A percentile compares a stretch with the other conserved stretches of the same genome.
Conservation (phyloP, 1,139 yeast genomes). For the Entelexis paramagnoliae region DNA sequence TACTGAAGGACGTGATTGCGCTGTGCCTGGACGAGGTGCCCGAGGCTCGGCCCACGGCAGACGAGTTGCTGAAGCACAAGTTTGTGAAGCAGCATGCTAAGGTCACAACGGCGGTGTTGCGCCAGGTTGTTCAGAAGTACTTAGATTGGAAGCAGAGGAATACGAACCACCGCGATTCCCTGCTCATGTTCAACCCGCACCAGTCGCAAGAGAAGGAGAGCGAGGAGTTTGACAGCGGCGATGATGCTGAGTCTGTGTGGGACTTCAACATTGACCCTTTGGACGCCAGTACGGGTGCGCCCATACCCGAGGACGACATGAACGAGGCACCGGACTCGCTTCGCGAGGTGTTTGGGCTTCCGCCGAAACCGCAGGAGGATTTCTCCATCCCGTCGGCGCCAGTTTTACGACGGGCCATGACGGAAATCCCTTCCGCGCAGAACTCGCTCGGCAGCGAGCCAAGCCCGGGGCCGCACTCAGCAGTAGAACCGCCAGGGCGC, state of each 20-base stretch:
- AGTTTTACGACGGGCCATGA: conserved; percentile 6
- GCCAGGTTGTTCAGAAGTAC: conserved; percentile 73
- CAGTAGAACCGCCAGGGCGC: not conserved
- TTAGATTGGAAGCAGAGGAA: conserved; percentile 48
- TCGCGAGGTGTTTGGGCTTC: conserved; percentile 54
- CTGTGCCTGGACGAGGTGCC: conserved; percentile 90
- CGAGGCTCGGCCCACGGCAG: conserved; percentile 77
- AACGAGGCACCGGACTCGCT: conserved; percentile 60
- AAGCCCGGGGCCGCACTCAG: not conserved
- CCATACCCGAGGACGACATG: conserved; percentile 8
- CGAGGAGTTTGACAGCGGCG: conserved; percentile 37
- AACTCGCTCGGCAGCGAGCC: not conserved
- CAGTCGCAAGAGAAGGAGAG: conserved; percentile 41
- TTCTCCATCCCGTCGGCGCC: conserved; percentile 5
- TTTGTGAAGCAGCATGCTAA: conserved; percentile 55
- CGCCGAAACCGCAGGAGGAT: conserved; percentile 27
- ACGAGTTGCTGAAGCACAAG: conserved; percentile 64
- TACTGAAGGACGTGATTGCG: conserved; percentile 80
- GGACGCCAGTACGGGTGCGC: conserved; percentile 1
- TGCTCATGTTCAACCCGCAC: conserved; percentile 28
- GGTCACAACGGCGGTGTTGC: conserved; percentile 49
- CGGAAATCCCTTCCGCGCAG: not conserved
- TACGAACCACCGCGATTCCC: conserved; percentile 29
- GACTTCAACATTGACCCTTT: conserved; percentile 29
- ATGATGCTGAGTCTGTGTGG: conserved; percentile 34